These are phyloP conservation scores for Polytrichum commune DNA, from an alignment of 225 moss, liverwort and hornwort species.

Conservation along the genomic window DNA sequence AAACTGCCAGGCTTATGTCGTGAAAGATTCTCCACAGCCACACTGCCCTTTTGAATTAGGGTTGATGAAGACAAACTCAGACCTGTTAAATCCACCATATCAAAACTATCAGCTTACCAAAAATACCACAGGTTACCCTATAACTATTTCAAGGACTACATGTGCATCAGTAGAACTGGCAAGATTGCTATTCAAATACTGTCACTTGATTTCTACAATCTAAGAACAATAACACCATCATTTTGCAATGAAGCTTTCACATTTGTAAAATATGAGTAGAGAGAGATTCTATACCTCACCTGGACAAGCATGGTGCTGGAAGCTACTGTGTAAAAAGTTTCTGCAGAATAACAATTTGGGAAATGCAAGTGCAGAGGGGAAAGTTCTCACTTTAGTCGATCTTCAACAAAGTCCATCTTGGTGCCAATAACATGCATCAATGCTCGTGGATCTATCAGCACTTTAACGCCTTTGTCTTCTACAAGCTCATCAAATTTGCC, in stretches of 20 bases:
- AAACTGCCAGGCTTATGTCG: slow-evolving; percentile 38
- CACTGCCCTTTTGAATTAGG: slow-evolving; percentile 95
- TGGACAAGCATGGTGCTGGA: no score
- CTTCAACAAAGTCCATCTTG: slow-evolving; percentile 84
- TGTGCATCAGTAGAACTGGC: no score
- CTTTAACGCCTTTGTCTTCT: slow-evolving; percentile 86
- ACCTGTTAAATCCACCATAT: slow-evolving; percentile 38
- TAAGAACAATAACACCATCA: no score
- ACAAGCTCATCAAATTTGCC: slow-evolving; percentile 92
- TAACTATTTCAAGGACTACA: no score
- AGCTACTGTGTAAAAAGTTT: no score
- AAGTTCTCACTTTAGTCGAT: slow-evolving; percentile 65
- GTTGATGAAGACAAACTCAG: slow-evolving; percentile 89
- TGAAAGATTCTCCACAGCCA: slow-evolving; percentile 92
- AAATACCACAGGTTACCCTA: slow-evolving; percentile 4
- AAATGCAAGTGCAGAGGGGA: no score
- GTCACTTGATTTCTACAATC: no score
- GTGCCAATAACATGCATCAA: slow-evolving; percentile 89
- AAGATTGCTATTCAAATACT: no score
- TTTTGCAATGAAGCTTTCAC: no score
- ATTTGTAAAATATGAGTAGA: no score
- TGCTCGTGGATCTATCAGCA: slow-evolving; percentile 87
- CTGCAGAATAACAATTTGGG: no score
- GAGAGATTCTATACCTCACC: no score
- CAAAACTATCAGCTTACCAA: not conserved